Evolutionary conservation across 2,329 filamentous ascomycete genomes (phyloP).

Genomic region (Epichloe gansuensis): DNA sequence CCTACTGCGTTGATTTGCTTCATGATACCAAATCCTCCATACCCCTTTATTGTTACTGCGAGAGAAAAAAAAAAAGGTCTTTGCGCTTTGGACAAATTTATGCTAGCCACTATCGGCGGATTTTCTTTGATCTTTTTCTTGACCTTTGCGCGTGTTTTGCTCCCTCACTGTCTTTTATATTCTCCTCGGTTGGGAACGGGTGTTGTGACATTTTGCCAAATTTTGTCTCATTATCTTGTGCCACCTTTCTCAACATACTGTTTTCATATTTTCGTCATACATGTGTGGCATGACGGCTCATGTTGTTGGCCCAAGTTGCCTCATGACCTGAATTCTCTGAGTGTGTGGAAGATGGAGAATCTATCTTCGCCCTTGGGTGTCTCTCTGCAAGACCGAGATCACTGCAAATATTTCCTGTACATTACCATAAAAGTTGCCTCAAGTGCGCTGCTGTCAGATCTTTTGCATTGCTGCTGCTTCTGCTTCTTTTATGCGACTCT

Average conservation of each 20-base stretch:
- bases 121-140: neutral
- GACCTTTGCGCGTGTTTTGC: too few relatives aligned
- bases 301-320: constrained; percentile 3
- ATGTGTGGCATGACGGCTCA: constrained; percentile 5
- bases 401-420: constrained; percentile 32
- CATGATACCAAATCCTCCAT: constrained; percentile 23
- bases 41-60: constrained; percentile 3
- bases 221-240: neutral
- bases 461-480: constrained; percentile 17
- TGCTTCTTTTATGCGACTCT: constrained; percentile 21
- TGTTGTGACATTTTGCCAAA: constrained; percentile 2
- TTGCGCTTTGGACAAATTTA: constrained; percentile 8
- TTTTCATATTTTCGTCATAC: neutral
- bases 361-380: neutral
- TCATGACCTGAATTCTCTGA: constrained; percentile 5
- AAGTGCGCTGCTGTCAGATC: constrained; percentile 28
- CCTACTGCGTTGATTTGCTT: constrained; percentile 18
- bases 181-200: constrained; percentile 1
- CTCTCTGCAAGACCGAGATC: constrained; percentile 4
- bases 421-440: constrained; percentile 38
- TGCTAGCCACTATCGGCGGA: constrained; percentile 2
- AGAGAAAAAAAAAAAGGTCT: constrained; percentile 10
- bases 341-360: constrained; percentile 2
- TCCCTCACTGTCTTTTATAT: too few relatives aligned
- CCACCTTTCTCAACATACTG: neutral